phyloP scores from a whole-genome alignment of 2,329 filamentous ascomycete species.

The Stachybotrys chartarum region DNA sequence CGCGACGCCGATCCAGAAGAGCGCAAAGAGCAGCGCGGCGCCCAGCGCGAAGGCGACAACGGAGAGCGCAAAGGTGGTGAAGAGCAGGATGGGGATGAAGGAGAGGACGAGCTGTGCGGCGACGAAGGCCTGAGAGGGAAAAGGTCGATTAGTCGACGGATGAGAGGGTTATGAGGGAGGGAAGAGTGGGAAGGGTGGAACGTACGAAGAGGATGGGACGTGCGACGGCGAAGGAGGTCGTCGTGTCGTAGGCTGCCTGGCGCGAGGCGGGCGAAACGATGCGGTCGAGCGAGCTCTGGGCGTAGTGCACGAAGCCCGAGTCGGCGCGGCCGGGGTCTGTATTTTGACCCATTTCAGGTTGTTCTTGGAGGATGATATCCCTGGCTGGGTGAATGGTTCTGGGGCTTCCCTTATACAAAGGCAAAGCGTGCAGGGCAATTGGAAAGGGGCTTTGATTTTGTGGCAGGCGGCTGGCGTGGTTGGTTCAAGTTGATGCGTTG shows the following conservation, averaged over 20 bases:
- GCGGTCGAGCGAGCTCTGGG: slow-evolving; percentile 38
- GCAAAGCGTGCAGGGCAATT: too few species aligned
- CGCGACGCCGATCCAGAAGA: slow-evolving; percentile 62
- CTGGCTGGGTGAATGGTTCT: too few species aligned
- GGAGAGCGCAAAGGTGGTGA: slow-evolving; percentile 57
- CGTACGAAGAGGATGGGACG: slow-evolving; percentile 66
- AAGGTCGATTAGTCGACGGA: background rate
- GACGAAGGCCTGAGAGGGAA: slow-evolving; percentile 53
- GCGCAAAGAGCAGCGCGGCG: slow-evolving; percentile 55
- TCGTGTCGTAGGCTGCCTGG: slow-evolving; percentile 44
- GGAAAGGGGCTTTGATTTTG: too few species aligned
- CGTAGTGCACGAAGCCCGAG: slow-evolving; percentile 28
- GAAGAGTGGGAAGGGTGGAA: slow-evolving; percentile 1
- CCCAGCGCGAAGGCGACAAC: slow-evolving; percentile 56
- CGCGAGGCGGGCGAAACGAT: slow-evolving; percentile 55
- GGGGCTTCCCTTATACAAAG: too few species aligned
- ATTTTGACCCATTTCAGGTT: background rate
- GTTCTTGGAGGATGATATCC: background rate
- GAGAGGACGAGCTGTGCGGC: slow-evolving; percentile 57
- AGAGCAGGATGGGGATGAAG: slow-evolving; percentile 60
- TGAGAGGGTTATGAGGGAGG: background rate
- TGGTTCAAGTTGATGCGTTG: too few species aligned
- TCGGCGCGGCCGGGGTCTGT: slow-evolving; percentile 9
- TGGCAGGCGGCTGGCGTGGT: too few species aligned
- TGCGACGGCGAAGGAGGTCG: slow-evolving; percentile 48